Percentiles rank a stretch among this genome's conserved stretches.
phyloP scores from a whole-genome alignment of 768 basidiomycete genomes.

The Pisolithus microcarpus region DNA sequence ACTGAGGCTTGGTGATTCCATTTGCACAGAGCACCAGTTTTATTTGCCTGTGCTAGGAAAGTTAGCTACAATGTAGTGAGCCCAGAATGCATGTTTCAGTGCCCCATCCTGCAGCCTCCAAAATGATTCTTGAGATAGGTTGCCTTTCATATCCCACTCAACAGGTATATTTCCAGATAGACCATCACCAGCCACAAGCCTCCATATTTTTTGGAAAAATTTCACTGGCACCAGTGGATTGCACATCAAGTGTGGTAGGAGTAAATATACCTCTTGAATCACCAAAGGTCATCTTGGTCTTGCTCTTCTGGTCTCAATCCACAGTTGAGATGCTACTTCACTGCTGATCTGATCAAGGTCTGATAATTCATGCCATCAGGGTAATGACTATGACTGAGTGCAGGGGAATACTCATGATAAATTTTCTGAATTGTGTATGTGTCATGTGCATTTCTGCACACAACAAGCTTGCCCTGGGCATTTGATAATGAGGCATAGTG shows the following conservation, averaged over 20 bases:
- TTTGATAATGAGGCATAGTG: slow-evolving; percentile 9
- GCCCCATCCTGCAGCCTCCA: background rate
- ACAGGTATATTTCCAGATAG: slow-evolving; percentile 6
- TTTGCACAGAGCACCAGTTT: background rate
- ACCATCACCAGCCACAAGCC: slow-evolving; percentile 10
- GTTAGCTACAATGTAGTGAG: background rate
- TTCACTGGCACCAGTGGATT: slow-evolving; percentile 1
- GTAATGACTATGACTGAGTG: background rate
- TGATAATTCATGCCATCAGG: background rate
- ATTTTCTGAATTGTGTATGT: background rate
- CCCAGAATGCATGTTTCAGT: background rate
- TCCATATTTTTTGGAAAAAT: slow-evolving; percentile 8
- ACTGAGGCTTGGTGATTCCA: background rate
- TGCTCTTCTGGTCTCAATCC: slow-evolving; percentile 9
- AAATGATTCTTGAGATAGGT: no score
- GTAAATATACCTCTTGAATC: slow-evolving; percentile 8
- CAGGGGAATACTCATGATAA: slow-evolving; percentile 8
- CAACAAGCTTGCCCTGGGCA: background rate
- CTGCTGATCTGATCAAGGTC: background rate
- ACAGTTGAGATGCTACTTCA: slow-evolving; percentile 1
- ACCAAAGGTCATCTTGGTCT: background rate
- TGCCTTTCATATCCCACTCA: background rate
- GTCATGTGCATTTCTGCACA: background rate
- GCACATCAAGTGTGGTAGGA: background rate
- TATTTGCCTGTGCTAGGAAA: background rate